Conservation (phyloP, 495 filamentous ascomycete genomes). For the Penicillium chermesinum region DNA sequence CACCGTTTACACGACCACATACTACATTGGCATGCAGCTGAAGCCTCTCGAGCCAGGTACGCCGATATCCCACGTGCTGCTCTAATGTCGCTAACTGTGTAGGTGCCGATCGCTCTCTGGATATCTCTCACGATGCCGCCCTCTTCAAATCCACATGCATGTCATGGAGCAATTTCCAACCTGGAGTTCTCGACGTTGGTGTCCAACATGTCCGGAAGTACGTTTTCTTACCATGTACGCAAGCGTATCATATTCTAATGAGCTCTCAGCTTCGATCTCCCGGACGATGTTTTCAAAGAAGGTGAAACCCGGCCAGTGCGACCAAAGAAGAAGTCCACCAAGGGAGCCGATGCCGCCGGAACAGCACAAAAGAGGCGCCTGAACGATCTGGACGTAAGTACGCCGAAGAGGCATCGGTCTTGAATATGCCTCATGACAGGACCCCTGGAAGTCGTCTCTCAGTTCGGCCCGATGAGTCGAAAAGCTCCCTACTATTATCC, state of each 20-base stretch:
- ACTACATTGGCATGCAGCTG: slow-evolving; percentile 79
- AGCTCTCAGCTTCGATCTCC: slow-evolving; percentile 66
- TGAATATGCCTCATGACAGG: slow-evolving; percentile 19
- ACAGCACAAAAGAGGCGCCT: slow-evolving; percentile 43
- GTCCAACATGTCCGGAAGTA: slow-evolving; percentile 76
- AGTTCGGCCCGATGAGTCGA: no score
- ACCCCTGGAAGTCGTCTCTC: no score
- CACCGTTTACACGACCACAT: slow-evolving; percentile 77
- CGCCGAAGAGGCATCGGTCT: slow-evolving; percentile 21
- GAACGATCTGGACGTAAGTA: slow-evolving; percentile 46
- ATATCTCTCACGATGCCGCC: slow-evolving; percentile 66
- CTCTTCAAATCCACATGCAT: slow-evolving; percentile 69
- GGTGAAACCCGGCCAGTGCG: slow-evolving; percentile 69
- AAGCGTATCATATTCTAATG: slow-evolving; percentile 10
- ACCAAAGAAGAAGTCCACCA: slow-evolving; percentile 57
- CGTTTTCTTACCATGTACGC: slow-evolving; percentile 23
- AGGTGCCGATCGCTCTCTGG: slow-evolving; percentile 50
- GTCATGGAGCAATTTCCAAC: slow-evolving; percentile 60
- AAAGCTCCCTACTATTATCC: no score
- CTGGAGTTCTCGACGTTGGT: slow-evolving; percentile 57
- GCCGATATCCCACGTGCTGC: slow-evolving; percentile 15
- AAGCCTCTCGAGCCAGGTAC: slow-evolving; percentile 31
- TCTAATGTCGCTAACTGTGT: slow-evolving; percentile 7
- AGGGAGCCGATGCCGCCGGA: slow-evolving; percentile 31
- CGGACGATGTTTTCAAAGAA: slow-evolving; percentile 78